Evolutionary conservation across 495 filamentous ascomycete genomes (phyloP).

Genomic region (Hypoxylon perforatum): DNA sequence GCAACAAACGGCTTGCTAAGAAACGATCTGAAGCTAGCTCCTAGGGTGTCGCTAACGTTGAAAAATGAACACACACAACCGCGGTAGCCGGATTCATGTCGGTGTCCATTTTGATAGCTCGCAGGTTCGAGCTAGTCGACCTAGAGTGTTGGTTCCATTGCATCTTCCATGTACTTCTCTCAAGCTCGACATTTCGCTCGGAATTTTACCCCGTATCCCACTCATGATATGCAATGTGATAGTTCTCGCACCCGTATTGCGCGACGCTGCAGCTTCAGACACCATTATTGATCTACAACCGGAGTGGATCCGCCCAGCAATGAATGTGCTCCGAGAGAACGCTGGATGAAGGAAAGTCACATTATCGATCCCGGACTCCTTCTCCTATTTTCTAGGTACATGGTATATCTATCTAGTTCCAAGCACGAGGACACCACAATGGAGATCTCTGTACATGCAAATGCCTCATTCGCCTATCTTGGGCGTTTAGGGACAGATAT

Average conservation of each 20-base stretch:
- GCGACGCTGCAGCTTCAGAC: slow-evolving; percentile 6
- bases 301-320: not conserved
- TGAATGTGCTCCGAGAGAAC: not conserved
- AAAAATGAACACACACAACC: not conserved
- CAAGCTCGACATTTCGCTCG: not conserved
- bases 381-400: not conserved
- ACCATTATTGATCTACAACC: slow-evolving; percentile 13
- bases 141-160: slow-evolving; percentile 17
- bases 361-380: not conserved
- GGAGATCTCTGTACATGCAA: not conserved
- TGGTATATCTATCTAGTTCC: not conserved
- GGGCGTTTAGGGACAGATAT: not conserved
- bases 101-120: slow-evolving; percentile 1
- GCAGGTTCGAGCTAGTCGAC: slow-evolving; percentile 8
- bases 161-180: slow-evolving; percentile 14
- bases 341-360: not conserved
- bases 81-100: slow-evolving; percentile 1
- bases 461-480: not conserved
- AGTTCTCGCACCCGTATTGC: slow-evolving; percentile 4
- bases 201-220: not conserved
- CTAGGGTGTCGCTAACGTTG: not conserved
- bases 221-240: slow-evolving; percentile 22
- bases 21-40: not conserved
- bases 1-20: not conserved
- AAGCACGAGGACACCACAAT: not conserved